Evolutionary conservation across 345 rosid species (phyloP).

Genomic region (Rhizophora apiculata): DNA sequence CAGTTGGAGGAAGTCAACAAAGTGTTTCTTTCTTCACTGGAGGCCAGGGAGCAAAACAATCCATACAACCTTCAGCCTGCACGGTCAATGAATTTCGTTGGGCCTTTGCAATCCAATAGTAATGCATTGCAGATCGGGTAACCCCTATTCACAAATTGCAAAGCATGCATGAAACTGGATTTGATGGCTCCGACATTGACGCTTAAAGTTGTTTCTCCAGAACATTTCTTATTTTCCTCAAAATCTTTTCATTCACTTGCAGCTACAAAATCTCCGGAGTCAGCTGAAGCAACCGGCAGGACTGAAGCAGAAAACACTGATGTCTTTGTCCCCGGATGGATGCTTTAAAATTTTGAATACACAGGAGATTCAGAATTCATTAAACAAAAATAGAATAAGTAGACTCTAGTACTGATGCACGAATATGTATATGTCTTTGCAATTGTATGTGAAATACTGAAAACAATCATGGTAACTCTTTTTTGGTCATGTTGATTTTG

Average conservation of each 20-base stretch:
- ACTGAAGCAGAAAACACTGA: constrained; percentile 20
- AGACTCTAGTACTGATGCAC: background rate
- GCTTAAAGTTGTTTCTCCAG: background rate
- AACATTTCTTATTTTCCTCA: background rate
- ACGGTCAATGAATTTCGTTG: constrained; percentile 4
- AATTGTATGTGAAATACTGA: background rate
- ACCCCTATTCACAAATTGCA: background rate
- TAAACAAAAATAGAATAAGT: background rate
- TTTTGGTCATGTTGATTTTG: too few species aligned
- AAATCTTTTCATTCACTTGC: background rate
- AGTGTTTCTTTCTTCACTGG: constrained; percentile 11
- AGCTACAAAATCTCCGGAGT: constrained; percentile 16
- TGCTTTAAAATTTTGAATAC: constrained; percentile 21
- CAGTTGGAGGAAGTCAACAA: constrained; percentile 25
- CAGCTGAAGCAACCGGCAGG: constrained; percentile 16
- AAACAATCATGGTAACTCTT: too few species aligned
- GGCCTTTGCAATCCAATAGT: constrained; percentile 10
- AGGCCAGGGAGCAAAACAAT: constrained; percentile 9
- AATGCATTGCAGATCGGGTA: constrained; percentile 6
- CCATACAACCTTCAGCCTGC: constrained; percentile 6
- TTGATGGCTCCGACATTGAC: background rate
- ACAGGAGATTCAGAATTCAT: background rate
- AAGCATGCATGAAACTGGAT: background rate
- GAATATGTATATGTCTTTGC: background rate
- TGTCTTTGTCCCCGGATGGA: constrained; percentile 33